Evolutionary conservation across 2,329 filamentous ascomycete species (phyloP).

Genomic region (Phyllosticta capitalensis): DNA sequence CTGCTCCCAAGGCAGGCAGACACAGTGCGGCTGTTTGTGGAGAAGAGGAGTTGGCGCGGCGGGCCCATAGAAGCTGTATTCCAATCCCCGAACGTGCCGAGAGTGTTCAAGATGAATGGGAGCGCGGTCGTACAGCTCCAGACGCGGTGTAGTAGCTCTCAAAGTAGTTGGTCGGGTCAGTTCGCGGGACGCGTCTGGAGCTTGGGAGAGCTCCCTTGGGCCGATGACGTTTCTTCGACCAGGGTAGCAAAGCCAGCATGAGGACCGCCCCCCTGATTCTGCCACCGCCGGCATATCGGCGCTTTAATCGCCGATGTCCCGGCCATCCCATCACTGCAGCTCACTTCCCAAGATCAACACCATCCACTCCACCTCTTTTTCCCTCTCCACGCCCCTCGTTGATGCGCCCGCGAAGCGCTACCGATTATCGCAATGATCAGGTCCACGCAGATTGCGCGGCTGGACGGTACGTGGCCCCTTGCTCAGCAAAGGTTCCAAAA

Average conservation of each 20-base stretch:
- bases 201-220: not conserved
- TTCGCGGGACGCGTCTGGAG: not conserved
- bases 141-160: not conserved
- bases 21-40: not conserved
- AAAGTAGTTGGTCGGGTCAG: not conserved
- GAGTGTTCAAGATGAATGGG: not conserved
- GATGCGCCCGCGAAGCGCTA: constrained; percentile 1
- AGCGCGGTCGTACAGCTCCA: not conserved
- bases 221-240: not conserved
- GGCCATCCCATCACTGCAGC: not conserved
- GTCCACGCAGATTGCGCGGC: constrained; percentile 86
- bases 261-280: not conserved
- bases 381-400: constrained; percentile 2
- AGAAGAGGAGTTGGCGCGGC: not conserved
- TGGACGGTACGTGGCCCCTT: constrained; percentile 58
- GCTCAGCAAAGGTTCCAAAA: constrained; percentile 10
- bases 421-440: constrained; percentile 55
- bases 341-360: not conserved
- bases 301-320: not conserved
- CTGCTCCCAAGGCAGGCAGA: not conserved
- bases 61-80: not conserved
- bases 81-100: not conserved
- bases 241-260: not conserved
- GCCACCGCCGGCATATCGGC: not conserved
- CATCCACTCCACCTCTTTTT: not conserved